phyloP scores from a whole-genome alignment of 108 stramenopile species.

The Pseudonitzschia delicatissima region DNA sequence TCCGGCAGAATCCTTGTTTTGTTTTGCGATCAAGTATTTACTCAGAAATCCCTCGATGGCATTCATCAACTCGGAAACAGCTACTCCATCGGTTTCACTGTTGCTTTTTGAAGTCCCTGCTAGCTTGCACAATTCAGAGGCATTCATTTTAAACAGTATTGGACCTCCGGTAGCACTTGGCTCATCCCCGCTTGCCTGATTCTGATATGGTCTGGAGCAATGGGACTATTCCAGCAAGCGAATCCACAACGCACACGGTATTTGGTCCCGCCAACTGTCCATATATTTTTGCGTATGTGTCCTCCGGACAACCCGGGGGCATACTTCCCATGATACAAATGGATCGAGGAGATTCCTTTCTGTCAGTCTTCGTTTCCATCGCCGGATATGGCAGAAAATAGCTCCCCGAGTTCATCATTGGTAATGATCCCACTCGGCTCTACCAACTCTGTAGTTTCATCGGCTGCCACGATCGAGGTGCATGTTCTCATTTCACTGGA shows the following conservation, averaged over 20 bases:
- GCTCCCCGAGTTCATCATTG: slow-evolving; percentile 42
- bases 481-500: slow-evolving; percentile 59
- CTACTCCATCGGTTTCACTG: slow-evolving; percentile 44
- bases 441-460: slow-evolving; percentile 79
- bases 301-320: slow-evolving; percentile 73
- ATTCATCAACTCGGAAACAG: slow-evolving; percentile 38
- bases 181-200: too few species aligned
- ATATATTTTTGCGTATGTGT: slow-evolving; percentile 67
- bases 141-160: slow-evolving; percentile 74
- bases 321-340: slow-evolving; percentile 84
- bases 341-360: slow-evolving; percentile 13
- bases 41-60: slow-evolving; percentile 43
- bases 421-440: slow-evolving; percentile 70
- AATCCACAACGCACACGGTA: slow-evolving; percentile 76
- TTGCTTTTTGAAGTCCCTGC: slow-evolving; percentile 37
- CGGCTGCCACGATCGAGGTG: slow-evolving; percentile 71
- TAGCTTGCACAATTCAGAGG: slow-evolving; percentile 69
- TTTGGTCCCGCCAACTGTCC: slow-evolving; percentile 20
- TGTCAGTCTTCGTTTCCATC: background rate
- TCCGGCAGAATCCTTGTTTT: slow-evolving; percentile 13
- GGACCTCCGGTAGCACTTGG: slow-evolving; percentile 31
- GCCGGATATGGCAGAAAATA: slow-evolving; percentile 26
- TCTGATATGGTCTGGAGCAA: slow-evolving; percentile 28
- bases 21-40: slow-evolving; percentile 26
- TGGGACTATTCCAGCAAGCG: slow-evolving; percentile 63